These are phyloP conservation scores for Sugiyamaella xylanicola DNA, from an alignment of 1,139 yeast species.

Conservation along the genomic window DNA sequence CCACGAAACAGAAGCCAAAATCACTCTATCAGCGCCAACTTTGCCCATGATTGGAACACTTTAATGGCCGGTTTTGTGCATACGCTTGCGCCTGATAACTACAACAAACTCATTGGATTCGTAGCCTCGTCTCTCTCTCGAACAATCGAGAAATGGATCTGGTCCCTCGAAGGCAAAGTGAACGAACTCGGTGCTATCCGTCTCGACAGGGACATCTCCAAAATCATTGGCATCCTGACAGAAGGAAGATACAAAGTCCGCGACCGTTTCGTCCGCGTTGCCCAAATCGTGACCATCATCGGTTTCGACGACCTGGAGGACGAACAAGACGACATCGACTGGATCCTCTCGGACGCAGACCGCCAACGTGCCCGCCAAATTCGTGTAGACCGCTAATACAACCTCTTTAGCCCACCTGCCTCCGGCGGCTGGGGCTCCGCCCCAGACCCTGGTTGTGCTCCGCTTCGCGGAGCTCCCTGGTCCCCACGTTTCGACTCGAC, in stretches of 20 bases:
- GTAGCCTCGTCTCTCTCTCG: constrained; percentile 54
- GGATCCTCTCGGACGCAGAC: constrained; percentile 82
- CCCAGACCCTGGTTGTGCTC: no score
- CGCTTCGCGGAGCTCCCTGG: not conserved
- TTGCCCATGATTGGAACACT: constrained; percentile 57
- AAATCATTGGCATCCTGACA: constrained; percentile 53
- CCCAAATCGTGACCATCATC: constrained; percentile 77
- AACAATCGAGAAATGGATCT: constrained; percentile 66
- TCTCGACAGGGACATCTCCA: constrained; percentile 79
- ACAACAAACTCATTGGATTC: constrained; percentile 54
- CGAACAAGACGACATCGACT: constrained; percentile 66
- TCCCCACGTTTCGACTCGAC: not conserved
- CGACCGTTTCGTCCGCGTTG: constrained; percentile 75
- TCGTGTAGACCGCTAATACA: constrained; percentile 29
- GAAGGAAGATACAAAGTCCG: constrained; percentile 59
- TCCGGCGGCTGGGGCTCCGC: constrained; percentile 7
- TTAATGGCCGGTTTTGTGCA: constrained; percentile 67
- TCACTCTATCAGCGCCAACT: constrained; percentile 24
- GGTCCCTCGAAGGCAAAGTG: constrained; percentile 64
- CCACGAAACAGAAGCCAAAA: not conserved
- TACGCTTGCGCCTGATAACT: constrained; percentile 54
- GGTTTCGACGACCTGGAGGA: constrained; percentile 85
- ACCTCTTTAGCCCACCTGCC: not conserved
- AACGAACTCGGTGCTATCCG: constrained; percentile 84
- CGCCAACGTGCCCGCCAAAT: constrained; percentile 54